These are phyloP conservation scores for Inga laurina DNA, from an alignment of 306 rosid species.

Conservation along the genomic window DNA sequence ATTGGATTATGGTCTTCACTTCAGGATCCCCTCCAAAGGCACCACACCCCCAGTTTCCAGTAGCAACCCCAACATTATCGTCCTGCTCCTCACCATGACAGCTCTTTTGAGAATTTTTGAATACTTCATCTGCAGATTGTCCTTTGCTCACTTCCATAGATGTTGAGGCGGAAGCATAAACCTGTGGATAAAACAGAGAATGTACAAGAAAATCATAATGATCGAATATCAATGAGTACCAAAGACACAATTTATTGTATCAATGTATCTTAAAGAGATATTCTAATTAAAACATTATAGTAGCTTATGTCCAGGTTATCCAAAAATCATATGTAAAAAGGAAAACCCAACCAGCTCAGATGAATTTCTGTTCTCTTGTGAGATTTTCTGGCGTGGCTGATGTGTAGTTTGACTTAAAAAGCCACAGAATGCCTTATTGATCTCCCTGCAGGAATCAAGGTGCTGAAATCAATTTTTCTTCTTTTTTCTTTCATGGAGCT, in stretches of 20 bases:
- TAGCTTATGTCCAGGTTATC: conserved; percentile 17
- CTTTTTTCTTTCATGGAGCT: background rate
- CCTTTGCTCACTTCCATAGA: conserved; percentile 38
- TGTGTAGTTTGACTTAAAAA: conserved; percentile 55
- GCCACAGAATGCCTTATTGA: conserved; percentile 90
- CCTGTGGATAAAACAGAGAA: conserved; percentile 36
- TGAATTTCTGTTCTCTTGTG: conserved; percentile 41
- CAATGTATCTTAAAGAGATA: background rate
- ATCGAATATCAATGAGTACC: conserved; percentile 21
- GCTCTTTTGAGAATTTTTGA: conserved; percentile 36
- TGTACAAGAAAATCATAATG: conserved; percentile 15
- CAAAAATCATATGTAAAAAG: conserved; percentile 1
- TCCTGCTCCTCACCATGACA: conserved; percentile 27
- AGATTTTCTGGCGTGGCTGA: conserved; percentile 42
- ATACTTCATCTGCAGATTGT: conserved; percentile 31
- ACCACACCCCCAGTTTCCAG: conserved; percentile 99
- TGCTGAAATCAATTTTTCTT: conserved; percentile 11
- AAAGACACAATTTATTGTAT: background rate
- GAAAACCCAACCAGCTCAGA: conserved; percentile 34
- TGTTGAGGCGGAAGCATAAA: conserved; percentile 39
- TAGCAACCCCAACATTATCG: conserved; percentile 67
- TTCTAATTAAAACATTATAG: background rate
- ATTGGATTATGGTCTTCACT: conserved; percentile 80
- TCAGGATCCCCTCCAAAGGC: conserved; percentile 98
- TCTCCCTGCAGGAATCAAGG: conserved; percentile 70